Base-by-base conservation (phyloP, 805 yeast genomes). In the Candida silvatica region DNA sequence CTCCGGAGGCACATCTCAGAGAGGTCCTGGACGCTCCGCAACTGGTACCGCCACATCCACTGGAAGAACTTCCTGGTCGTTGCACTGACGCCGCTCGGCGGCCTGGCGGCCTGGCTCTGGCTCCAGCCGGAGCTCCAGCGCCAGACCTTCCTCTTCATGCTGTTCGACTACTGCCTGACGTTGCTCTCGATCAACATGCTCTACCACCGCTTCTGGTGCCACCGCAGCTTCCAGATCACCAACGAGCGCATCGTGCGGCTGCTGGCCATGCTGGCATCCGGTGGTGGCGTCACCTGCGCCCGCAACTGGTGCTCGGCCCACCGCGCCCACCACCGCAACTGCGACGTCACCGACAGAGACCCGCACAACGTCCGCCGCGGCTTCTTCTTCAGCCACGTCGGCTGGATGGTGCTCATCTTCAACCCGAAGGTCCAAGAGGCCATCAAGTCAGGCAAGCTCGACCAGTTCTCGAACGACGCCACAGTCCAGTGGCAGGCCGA, bases 341-440 rank as follows among this genome's bases (percentile, higher is more conserved):
- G 92, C 29, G 95, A 88, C 52, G 29, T 48, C 8, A 80, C 94
- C 0, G 94, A 84, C 40, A 69, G 71, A 48, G 97, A 88, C 56
- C 97, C 97, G 1, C 86, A 84, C 58, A 77, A 77, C 49, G 79
- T 82, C 26, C 73, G 88, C 51, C 69, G 82, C 39, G 96, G 97
- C 0, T 69, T 86, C 47, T 59, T 71, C 48, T 87, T 76, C 71
- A 76, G 90, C 23, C 95, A 87, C 59, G 65, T 86, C 60, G 97
- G 96, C 3, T 88, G 95, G 94, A 69, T 83, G 61, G 52, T 86
- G 23, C 64, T 80, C 39, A 69, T 69, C 45, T 87, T 84, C 44
- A 76, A 74, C 56, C 70, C 77, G 15, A 71, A 71, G 34, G 69
- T 66, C 6, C 47, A 55, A 19, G 56, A 52, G 29, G 66, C 68